Evolutionary conservation across 1,284 basidiomycete species (phyloP), one percentile per base, ranked within the genome.

Genomic region (Cryptococcus deneoformans): DNA sequence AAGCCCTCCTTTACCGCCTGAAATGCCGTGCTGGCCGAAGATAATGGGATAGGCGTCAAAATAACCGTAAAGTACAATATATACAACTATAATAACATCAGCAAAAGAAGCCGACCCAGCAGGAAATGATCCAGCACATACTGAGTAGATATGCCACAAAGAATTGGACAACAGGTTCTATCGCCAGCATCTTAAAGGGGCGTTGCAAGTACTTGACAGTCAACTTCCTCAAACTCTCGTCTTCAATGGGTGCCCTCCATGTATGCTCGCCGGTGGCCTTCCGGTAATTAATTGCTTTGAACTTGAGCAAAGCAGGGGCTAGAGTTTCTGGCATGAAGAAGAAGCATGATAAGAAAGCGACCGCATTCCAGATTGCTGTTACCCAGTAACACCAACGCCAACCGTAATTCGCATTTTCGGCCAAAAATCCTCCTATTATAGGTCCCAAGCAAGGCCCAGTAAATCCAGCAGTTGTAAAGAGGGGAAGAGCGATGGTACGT

Each of bases 41-140:
- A 78, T 50, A 54, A 71, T 64, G 48, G 67, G 70, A 82, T 87
- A 89, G 7, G 88, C 86, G 45, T 88, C 81, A 45, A 90, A 82
- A 60, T 90, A 89, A 64, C 88, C 88, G 62, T 66, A 68, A 12
- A 68, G 56, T 34, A 58, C 56, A 11, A 59, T 63, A 46, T 66
- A 68, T 44, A 63, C 63, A 52, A 68, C 66, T 68, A 47, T 7
- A 36, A 53, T 29, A 16, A 5, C 10, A 42, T 51, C 35, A 51
- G 38, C 36, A 29, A 20, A 29, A 10, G 5, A 10, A 5, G 12
- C 5, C 29, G 10, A 35, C 16, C 6, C 8, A 29, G 12, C 12
- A 37, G 8, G 34, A 39, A 42, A 42, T 29, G 29, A 29, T 29
- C 29, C 29, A 8, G 16, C 8, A 64, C 66, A 60, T 38, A 68